Percentiles rank a stretch among this genome's conserved stretches.
These are phyloP conservation scores for Pichia sp. DNA, from an alignment of 1,139 yeast genomes.

Conservation along the genomic window DNA sequence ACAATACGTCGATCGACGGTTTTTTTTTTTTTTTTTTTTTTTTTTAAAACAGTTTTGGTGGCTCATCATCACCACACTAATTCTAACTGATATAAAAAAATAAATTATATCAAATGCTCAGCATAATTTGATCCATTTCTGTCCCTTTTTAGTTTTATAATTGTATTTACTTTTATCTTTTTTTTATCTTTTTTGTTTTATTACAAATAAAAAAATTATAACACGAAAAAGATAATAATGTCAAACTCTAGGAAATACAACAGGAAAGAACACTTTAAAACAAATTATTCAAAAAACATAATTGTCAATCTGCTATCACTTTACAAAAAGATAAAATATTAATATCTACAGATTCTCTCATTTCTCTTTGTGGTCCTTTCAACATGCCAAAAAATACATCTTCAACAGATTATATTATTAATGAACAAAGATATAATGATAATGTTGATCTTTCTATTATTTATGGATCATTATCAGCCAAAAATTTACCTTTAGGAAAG, in stretches of 20 bases:
- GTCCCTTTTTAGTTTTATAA: too few relatives aligned
- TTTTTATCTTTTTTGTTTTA: too few relatives aligned
- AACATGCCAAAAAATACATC: slow-evolving; percentile 13
- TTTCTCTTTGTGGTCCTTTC: slow-evolving; percentile 22
- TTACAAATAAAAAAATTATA: too few relatives aligned
- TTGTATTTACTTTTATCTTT: neutral
- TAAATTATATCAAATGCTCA: too few relatives aligned
- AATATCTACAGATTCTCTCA: slow-evolving; percentile 11
- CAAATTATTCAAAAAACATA: neutral
- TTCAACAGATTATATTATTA: neutral
- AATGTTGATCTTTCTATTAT: neutral
- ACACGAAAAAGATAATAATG: too few relatives aligned
- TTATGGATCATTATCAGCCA: neutral
- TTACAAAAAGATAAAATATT: neutral
- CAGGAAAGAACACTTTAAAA: neutral
- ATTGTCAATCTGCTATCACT: neutral
- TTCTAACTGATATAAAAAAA: too few relatives aligned
- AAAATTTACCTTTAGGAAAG: slow-evolving; percentile 3
- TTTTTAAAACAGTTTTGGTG: too few relatives aligned
- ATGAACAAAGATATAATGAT: neutral
- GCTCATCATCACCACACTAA: too few relatives aligned
- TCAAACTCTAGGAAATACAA: neutral
- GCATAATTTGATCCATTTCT: too few relatives aligned
- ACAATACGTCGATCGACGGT: too few relatives aligned
- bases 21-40: too few relatives aligned